Percentiles rank a stretch among this genome's conserved stretches.
Evolutionary conservation across 495 filamentous ascomycete genomes (phyloP).

Genomic region (Tetracladium setigerum): DNA sequence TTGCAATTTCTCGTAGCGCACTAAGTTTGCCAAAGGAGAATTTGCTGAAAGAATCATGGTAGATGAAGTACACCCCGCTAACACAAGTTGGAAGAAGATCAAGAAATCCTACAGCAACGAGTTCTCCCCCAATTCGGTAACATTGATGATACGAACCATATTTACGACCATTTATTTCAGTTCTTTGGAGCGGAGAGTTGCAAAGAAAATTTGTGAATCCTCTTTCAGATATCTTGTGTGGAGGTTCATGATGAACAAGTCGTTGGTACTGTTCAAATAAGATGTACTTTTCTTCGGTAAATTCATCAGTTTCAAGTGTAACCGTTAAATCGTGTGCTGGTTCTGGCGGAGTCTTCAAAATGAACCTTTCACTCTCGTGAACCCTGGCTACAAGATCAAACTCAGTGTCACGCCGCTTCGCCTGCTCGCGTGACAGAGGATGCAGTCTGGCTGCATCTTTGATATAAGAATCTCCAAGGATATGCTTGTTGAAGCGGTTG

Average conservation of each 20-base stretch:
- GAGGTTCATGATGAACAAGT: slow-evolving; percentile 67
- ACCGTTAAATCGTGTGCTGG: slow-evolving; percentile 77
- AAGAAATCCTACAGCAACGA: slow-evolving; percentile 83
- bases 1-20: slow-evolving; percentile 73
- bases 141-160: slow-evolving; percentile 93
- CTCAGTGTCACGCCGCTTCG: slow-evolving; percentile 58
- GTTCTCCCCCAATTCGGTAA: slow-evolving; percentile 81
- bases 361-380: slow-evolving; percentile 51
- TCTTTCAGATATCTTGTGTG: slow-evolving; percentile 52
- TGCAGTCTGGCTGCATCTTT: slow-evolving; percentile 63
- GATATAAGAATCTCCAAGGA: slow-evolving; percentile 73
- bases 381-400: slow-evolving; percentile 69
- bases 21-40: slow-evolving; percentile 85
- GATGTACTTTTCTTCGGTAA: slow-evolving; percentile 80
- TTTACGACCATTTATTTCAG: slow-evolving; percentile 37
- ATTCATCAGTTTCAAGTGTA: slow-evolving; percentile 68
- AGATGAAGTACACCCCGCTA: slow-evolving; percentile 92
- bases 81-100: slow-evolving; percentile 83
- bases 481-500: slow-evolving; percentile 82
- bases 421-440: slow-evolving; percentile 76
- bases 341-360: slow-evolving; percentile 26
- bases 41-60: slow-evolving; percentile 73
- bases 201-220: slow-evolving; percentile 86
- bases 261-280: slow-evolving; percentile 85
- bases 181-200: slow-evolving; percentile 59